phyloP scores from a whole-genome alignment of 352 stramenopile genomes.

The Globisporangium canariense region DNA sequence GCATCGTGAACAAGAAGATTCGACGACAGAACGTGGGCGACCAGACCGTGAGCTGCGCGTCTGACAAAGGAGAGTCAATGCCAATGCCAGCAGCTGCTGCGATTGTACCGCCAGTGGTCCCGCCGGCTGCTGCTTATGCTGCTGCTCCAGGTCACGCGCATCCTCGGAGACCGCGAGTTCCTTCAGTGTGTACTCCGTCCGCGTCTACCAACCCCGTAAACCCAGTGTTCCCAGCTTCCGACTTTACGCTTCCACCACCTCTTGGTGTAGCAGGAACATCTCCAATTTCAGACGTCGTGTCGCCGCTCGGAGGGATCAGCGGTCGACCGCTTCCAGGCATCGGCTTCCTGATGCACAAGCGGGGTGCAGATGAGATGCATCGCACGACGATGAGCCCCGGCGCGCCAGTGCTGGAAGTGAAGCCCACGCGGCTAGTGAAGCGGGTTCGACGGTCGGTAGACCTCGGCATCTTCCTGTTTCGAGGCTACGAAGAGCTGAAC shows the following conservation, averaged over 20 bases:
- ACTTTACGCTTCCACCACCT: not conserved
- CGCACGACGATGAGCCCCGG: conserved; percentile 25
- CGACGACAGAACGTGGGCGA: conserved; percentile 33
- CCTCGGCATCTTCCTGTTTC: conserved; percentile 55
- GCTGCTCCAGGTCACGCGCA: not conserved
- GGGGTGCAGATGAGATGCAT: conserved; percentile 34
- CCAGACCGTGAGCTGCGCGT: not conserved
- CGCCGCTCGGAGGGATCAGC: conserved; percentile 2
- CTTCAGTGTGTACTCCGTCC: not conserved
- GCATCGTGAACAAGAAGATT: conserved; percentile 87
- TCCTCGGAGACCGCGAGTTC: conserved; percentile 1
- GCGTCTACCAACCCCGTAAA: not conserved
- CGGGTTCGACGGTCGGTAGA: conserved; percentile 15
- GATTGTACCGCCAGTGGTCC: not conserved
- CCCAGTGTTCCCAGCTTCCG: conserved; percentile 1
- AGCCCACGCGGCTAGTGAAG: conserved; percentile 10
- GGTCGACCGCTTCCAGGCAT: conserved; percentile 27
- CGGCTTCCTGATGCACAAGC: conserved; percentile 35
- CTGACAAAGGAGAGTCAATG: not conserved
- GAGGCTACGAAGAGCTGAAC: conserved; percentile 59
- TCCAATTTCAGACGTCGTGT: conserved; percentile 1
- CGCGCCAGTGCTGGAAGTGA: conserved; percentile 24
- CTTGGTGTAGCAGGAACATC: not conserved
- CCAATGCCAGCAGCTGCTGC: not conserved
- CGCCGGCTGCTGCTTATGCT: not conserved